Evolutionary conservation across 768 basidiomycete genomes (phyloP).

Genomic region (Lentinula edodes): DNA sequence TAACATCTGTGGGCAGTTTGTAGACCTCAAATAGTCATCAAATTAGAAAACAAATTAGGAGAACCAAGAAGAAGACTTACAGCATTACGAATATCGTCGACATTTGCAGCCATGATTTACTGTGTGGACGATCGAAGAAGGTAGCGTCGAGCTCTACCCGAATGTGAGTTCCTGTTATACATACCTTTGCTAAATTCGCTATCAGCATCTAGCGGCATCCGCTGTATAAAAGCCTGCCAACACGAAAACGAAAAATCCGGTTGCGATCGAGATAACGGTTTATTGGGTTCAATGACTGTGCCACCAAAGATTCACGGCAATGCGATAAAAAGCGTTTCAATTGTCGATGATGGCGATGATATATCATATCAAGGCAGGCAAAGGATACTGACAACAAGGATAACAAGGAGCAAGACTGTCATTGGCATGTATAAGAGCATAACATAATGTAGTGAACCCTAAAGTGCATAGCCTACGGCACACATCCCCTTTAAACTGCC

Average conservation of each 20-base stretch:
- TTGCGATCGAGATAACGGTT: neutral
- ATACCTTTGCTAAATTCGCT: neutral
- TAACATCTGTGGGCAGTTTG: constrained; percentile 5
- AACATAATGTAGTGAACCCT: constrained; percentile 2
- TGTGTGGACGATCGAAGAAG: neutral
- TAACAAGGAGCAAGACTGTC: neutral
- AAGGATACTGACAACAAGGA: neutral
- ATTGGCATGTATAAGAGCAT: constrained; percentile 3
- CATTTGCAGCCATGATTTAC: neutral
- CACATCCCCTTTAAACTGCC: constrained; percentile 39
- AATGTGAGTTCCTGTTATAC: neutral
- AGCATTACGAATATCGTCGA: neutral
- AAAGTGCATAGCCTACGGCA: neutral
- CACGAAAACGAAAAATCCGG: neutral
- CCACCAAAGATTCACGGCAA: neutral
- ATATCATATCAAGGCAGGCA: neutral
- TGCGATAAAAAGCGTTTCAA: neutral
- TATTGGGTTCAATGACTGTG: neutral
- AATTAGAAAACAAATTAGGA: neutral
- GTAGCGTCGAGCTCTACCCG: neutral
- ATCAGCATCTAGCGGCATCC: neutral
- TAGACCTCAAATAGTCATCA: neutral
- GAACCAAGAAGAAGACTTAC: neutral
- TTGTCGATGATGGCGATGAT: neutral
- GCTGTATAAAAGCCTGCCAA: neutral